These are phyloP conservation scores for Annulohypoxylon stygium DNA, from an alignment of 495 filamentous ascomycete species.

Conservation along the genomic window DNA sequence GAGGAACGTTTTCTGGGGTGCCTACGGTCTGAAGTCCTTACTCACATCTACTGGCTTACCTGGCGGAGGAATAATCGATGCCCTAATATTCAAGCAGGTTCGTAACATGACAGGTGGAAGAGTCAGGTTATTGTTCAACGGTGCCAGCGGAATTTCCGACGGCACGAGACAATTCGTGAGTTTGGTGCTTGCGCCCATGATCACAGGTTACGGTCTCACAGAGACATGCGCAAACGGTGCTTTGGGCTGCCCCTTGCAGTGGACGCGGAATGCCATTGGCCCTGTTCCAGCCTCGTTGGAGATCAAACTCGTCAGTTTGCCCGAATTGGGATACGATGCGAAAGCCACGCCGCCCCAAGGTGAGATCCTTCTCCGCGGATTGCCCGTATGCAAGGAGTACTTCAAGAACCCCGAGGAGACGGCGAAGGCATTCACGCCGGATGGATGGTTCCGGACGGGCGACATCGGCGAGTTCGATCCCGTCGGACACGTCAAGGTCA, in stretches of 20 bases:
- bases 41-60: conserved; percentile 75
- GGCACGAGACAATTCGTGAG: conserved; percentile 83
- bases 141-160: conserved; percentile 85
- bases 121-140: conserved; percentile 78
- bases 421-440: conserved; percentile 78
- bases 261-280: conserved; percentile 80
- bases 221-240: conserved; percentile 83
- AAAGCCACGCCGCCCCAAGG: conserved; percentile 85
- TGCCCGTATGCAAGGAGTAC: conserved; percentile 78
- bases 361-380: conserved; percentile 83
- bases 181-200: conserved; percentile 77
- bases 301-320: conserved; percentile 80
- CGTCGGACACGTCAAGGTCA: conserved; percentile 82
- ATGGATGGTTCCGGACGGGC: conserved; percentile 94
- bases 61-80: conserved; percentile 78
- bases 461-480: conserved; percentile 84
- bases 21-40: conserved; percentile 63
- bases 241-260: conserved; percentile 75
- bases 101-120: conserved; percentile 78
- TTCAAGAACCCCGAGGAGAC: conserved; percentile 88
- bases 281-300: conserved; percentile 73
- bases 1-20: conserved; percentile 59
- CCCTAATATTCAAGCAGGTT: conserved; percentile 82
- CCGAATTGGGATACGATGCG: conserved; percentile 87
- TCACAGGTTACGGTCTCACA: conserved; percentile 90